These are phyloP conservation scores for Pseudocercospora cruenta DNA, from an alignment of 2,329 filamentous ascomycete species.

Conservation along the genomic window DNA sequence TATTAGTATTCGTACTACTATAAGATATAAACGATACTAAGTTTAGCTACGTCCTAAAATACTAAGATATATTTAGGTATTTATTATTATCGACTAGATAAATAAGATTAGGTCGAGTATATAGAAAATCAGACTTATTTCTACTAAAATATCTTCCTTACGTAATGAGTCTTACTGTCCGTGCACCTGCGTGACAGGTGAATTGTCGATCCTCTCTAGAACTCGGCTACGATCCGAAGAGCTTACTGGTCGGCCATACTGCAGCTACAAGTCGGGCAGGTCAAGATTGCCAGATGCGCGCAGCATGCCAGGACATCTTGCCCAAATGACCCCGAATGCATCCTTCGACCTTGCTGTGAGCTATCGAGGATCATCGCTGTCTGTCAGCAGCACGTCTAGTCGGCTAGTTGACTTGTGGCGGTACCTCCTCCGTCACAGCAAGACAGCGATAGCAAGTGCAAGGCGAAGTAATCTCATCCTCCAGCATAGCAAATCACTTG, in stretches of 20 bases:
- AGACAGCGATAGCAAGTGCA: not conserved
- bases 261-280: not conserved
- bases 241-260: not conserved
- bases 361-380: slow-evolving; percentile 1
- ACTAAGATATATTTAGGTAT: no score
- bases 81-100: no score
- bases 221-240: not conserved
- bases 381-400: not conserved
- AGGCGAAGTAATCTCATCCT: not conserved
- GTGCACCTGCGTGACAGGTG: not conserved
- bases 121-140: no score
- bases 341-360: not conserved
- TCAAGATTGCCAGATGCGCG: not conserved
- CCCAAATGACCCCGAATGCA: not conserved
- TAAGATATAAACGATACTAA: no score
- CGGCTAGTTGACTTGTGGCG: not conserved
- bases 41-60: no score
- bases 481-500: not conserved
- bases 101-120: no score
- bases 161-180: no score
- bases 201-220: slow-evolving; percentile 1
- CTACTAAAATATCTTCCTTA: no score
- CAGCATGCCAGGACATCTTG: not conserved
- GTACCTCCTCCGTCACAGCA: not conserved
- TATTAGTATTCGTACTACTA: no score